Conservation (phyloP, 768 basidiomycete genomes). For the Fistulinella prunicolor region DNA sequence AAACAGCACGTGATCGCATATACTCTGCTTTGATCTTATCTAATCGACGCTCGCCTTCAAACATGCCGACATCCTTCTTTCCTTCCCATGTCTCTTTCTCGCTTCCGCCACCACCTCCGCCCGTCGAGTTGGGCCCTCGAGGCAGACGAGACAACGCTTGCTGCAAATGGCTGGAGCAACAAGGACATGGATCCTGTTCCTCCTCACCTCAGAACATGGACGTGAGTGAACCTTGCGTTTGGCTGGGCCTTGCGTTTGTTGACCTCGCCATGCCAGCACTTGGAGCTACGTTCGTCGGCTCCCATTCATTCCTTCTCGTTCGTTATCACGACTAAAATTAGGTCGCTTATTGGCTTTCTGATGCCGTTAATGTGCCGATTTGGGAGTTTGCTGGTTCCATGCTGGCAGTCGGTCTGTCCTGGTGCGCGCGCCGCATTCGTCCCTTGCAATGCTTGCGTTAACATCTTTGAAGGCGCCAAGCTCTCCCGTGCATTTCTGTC, state of each 20-base stretch:
- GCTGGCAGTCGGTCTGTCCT: constrained; percentile 73
- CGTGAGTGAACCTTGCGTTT: constrained; percentile 19
- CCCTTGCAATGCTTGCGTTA: not conserved
- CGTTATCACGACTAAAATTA: not conserved
- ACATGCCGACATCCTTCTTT: not conserved
- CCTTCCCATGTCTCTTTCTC: constrained; percentile 12
- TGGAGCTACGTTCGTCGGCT: constrained; percentile 66
- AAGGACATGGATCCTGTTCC: constrained; percentile 79
- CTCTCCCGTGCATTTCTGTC: constrained; percentile 63
- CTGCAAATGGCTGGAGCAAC: constrained; percentile 61
- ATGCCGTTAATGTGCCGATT: constrained; percentile 20
- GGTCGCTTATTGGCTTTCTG: constrained; percentile 29
- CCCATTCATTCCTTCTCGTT: constrained; percentile 34
- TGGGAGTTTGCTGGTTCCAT: constrained; percentile 62
- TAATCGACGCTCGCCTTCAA: constrained; percentile 4
- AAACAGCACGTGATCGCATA: constrained; percentile 29
- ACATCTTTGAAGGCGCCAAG: constrained; percentile 53
- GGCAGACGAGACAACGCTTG: constrained; percentile 48
- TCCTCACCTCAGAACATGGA: constrained; percentile 60
- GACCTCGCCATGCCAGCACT: constrained; percentile 30
- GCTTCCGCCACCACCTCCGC: constrained; percentile 23
- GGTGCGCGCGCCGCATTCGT: constrained; percentile 35
- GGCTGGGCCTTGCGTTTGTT: not conserved
- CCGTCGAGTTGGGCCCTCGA: constrained; percentile 47
- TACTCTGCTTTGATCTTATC: constrained; percentile 17